These are phyloP conservation scores for Pyrenophora teres DNA, from an alignment of 2,329 filamentous ascomycete species.

Conservation along the genomic window DNA sequence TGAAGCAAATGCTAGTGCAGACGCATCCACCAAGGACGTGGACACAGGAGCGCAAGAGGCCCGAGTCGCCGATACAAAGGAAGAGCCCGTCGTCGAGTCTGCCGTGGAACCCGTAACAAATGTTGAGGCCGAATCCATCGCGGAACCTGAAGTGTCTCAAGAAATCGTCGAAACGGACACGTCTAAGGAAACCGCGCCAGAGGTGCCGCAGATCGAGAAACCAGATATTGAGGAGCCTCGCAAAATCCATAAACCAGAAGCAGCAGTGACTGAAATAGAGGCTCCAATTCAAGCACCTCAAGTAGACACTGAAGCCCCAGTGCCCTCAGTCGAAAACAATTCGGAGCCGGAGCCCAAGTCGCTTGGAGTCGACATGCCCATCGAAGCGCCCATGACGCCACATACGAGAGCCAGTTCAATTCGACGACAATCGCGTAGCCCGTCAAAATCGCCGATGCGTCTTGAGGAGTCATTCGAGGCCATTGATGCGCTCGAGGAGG, in stretches of 20 bases:
- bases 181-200: background rate
- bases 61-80: background rate
- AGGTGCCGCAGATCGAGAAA: conserved; percentile 1
- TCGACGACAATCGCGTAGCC: conserved; percentile 30
- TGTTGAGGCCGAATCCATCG: conserved; percentile 1
- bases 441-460: conserved; percentile 40
- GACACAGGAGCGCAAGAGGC: conserved; percentile 3
- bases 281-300: background rate
- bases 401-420: conserved; percentile 25
- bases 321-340: conserved; percentile 27
- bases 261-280: conserved; percentile 1
- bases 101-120: conserved; percentile 1
- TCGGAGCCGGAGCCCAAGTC: conserved; percentile 38
- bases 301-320: conserved; percentile 7
- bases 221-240: background rate
- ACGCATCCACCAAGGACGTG: conserved; percentile 2
- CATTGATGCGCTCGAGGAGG: conserved; percentile 58
- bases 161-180: conserved; percentile 1
- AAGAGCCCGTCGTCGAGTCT: background rate
- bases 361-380: conserved; percentile 32
- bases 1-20: conserved; percentile 4
- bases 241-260: background rate
- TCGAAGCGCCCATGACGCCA: conserved; percentile 31
- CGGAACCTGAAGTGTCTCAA: conserved; percentile 3
- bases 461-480: conserved; percentile 56